Evolutionary conservation across 495 filamentous ascomycete genomes (phyloP).

Genomic region (Aspergillus asperescens): DNA sequence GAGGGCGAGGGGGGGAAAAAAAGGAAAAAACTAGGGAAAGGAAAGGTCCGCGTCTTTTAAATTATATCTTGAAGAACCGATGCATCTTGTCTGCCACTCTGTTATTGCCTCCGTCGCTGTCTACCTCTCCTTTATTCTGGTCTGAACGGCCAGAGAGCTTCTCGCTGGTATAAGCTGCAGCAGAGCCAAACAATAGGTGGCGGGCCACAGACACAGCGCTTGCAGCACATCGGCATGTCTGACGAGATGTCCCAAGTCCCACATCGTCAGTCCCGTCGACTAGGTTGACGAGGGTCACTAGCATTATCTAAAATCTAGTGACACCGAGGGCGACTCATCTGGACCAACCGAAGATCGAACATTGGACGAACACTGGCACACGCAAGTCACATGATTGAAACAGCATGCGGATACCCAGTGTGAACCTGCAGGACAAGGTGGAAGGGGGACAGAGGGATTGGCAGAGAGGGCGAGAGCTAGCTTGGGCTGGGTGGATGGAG

Average conservation of each 20-base stretch:
- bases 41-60: conserved; percentile 6
- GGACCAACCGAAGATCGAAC: conserved; percentile 15
- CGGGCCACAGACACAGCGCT: conserved; percentile 19
- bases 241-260: conserved; percentile 25
- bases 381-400: conserved; percentile 39
- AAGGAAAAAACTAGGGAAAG: conserved; percentile 10
- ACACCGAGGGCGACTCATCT: conserved; percentile 8
- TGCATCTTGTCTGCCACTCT: conserved; percentile 18
- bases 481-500: conserved; percentile 1
- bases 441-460: conserved; percentile 22
- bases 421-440: conserved; percentile 33
- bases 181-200: conserved; percentile 9
- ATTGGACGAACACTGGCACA: conserved; percentile 22
- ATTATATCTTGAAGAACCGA: conserved; percentile 18
- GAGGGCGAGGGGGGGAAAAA: conserved; percentile 3
- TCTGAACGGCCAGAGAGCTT: neutral
- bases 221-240: conserved; percentile 25
- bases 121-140: conserved; percentile 4
- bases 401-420: conserved; percentile 36
- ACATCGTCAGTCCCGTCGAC: conserved; percentile 17
- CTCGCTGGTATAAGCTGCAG: conserved; percentile 15
- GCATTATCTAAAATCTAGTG: conserved; percentile 11
- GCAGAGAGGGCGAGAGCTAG: conserved; percentile 13
- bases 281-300: conserved; percentile 17
- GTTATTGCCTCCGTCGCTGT: neutral